Evolutionary conservation across 306 rosid genomes (phyloP), one percentile per base, ranked within the genome.

Genomic region (Mimosa pudica): DNA sequence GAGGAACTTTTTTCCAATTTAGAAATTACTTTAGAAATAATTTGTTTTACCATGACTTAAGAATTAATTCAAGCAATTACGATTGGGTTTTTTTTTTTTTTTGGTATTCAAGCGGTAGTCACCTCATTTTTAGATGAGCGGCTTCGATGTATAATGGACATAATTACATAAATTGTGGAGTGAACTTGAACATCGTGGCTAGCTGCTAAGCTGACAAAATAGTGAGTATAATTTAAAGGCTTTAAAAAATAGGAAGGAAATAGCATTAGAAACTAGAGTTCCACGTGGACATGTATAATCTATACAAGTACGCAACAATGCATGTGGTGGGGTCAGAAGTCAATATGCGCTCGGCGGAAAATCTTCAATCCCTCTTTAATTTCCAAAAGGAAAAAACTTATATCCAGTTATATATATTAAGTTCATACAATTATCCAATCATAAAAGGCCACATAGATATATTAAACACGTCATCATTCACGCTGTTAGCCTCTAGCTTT

Each of bases 141-240:
- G 1, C 54, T 51, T 51, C 4, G 6, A 55, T 7, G 7, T 7
- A n/a, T 13, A 55, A 17, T 2, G 61, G 36, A 60, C 10, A 2
- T 9, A 9, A 60, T 8, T 41, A 60, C 10, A 2, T 9, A 9
- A 60, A 7, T 41, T 9, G 72, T 67, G 72, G 71, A 17, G 51
- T 41, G 5, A 8, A 8, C n/a, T 41, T 17, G 10, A 32, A 3
- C 30, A 42, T 68, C 72, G 72, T 68, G 72, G 72, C 72, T 11
- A 68, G 51, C 52, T 42, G 72, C 72, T n/a, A n/a, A 14, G 9
- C 52, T 16, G 30, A 67, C 72, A 67, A 67, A 67, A 17, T 41
- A 41, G 33, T 4, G 48, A 30, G n/a, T 7, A 67, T 67, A 67
- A 17, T 3, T 32, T 3, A 14, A 66, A 66, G 1, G 49, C 10